Evolutionary conservation across 345 rosid genomes (phyloP).

Genomic region (Citrus medica): DNA sequence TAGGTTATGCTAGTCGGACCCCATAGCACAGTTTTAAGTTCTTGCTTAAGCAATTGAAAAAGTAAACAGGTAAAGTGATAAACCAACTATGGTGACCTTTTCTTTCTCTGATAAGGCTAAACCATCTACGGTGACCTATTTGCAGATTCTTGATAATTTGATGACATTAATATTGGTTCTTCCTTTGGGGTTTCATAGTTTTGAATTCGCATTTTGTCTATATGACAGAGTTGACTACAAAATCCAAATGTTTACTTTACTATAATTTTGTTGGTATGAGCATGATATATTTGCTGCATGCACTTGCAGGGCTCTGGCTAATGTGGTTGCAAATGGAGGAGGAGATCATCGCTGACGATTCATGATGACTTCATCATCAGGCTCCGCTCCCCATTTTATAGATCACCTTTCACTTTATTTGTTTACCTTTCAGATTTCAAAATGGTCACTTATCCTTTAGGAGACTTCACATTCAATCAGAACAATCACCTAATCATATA

Average conservation of each 20-base stretch:
- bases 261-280: not conserved
- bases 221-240: not conserved
- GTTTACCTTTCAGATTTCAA: slow-evolving; percentile 25
- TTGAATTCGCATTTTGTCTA: not conserved
- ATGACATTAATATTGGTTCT: not conserved
- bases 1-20: not conserved
- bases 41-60: not conserved
- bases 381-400: slow-evolving; percentile 14
- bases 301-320: slow-evolving; percentile 52
- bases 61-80: not conserved
- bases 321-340: slow-evolving; percentile 36
- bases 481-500: slow-evolving; percentile 16
- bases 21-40: not conserved
- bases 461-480: slow-evolving; percentile 23
- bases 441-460: slow-evolving; percentile 18
- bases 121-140: not conserved
- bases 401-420: slow-evolving; percentile 2
- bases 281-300: slow-evolving; percentile 2
- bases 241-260: not conserved
- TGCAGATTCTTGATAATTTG: not conserved
- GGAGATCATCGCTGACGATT: slow-evolving; percentile 40
- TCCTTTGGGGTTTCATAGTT: not conserved
- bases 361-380: slow-evolving; percentile 1
- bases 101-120: not conserved
- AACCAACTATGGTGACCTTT: not conserved